Evolutionary conservation across 2,329 filamentous ascomycete genomes (phyloP).

Genomic region (Teratosphaeria nubilosa): DNA sequence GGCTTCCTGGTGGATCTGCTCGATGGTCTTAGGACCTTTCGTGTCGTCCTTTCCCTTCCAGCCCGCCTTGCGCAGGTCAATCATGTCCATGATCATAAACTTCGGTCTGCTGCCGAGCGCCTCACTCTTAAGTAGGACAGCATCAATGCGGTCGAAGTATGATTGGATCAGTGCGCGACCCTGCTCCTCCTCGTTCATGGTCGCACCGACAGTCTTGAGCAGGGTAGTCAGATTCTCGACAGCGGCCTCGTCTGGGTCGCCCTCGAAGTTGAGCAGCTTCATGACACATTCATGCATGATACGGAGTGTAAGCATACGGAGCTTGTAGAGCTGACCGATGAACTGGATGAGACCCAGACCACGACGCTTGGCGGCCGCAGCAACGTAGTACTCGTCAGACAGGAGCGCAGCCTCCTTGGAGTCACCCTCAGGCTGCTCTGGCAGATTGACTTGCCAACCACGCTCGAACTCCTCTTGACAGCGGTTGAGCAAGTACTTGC

Average conservation of each 20-base stretch:
- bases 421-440: slow-evolving; percentile 63
- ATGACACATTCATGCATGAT: slow-evolving; percentile 99
- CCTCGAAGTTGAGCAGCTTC: slow-evolving; percentile 92
- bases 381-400: slow-evolving; percentile 92
- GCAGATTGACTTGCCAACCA: slow-evolving; percentile 86
- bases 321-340: slow-evolving; percentile 98
- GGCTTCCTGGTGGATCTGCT: slow-evolving; percentile 80
- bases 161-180: slow-evolving; percentile 79
- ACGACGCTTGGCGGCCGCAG: slow-evolving; percentile 87
- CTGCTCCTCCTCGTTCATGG: slow-evolving; percentile 70
- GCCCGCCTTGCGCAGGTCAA: slow-evolving; percentile 66
- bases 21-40: slow-evolving; percentile 95
- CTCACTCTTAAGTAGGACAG: slow-evolving; percentile 68
- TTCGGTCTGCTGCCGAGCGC: slow-evolving; percentile 70
- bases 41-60: slow-evolving; percentile 91
- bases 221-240: slow-evolving; percentile 93
- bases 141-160: slow-evolving; percentile 83
- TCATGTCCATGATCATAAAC: slow-evolving; percentile 94
- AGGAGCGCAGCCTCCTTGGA: slow-evolving; percentile 58
- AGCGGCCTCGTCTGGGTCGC: slow-evolving; percentile 86
- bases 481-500: slow-evolving; percentile 95
- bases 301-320: slow-evolving; percentile 94
- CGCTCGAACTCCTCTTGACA: slow-evolving; percentile 99
- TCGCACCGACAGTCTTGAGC: slow-evolving; percentile 79
- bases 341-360: slow-evolving; percentile 97